Base-by-base conservation (phyloP, 345 rosid species). In the Trapa incisa region DNA sequence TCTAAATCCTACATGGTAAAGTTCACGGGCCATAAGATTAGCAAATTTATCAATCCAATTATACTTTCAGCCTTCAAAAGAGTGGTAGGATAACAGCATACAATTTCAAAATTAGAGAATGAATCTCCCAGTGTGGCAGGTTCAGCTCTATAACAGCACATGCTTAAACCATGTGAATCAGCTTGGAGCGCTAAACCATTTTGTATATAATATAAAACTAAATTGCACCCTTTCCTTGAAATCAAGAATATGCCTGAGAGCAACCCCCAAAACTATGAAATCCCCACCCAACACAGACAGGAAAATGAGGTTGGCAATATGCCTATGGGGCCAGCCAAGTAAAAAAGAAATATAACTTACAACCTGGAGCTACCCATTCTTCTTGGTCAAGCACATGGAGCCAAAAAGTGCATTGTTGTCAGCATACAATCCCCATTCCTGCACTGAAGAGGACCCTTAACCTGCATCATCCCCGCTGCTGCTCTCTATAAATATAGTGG, bases 401-500 rank as follows among this genome's bases (percentile, higher is more conserved):
- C 54, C 12, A 11, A 22, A 3, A 50, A 14, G n/a, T 14, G 54
- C 54, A 1, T 14, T 16, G 29, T 45, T 22, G 52, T 16, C 36
- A 65, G 17, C n/a, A 65, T 5, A 13, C 35, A 13, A 65, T 13
- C 33, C 3, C 6, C 35, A 33, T 48, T 65, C 33, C 38, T 3
- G 36, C 5, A 9, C 33, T 0, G 64, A 9, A 12, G n/a, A 16
- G 14, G 63, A 32, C 1, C 45, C 17, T 70, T 48, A 5, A 37
- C 58, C 61, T 33, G 47, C 72, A 42, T 78, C 78, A 53, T 82
- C 87, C 35, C 79, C 85, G 36, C 90, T 83, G 61, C 85, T 83
- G 58, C 85, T 83, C 39, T 84, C 92, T 39, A 86, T 68, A 39
- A 80, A 42, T 72, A 92, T 83, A 65, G 77, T 65, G 13, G 60